Evolutionary conservation across 108 stramenopile species (phyloP), one percentile per base, ranked within the genome.

Genomic region (Skeletonema menzelii): DNA sequence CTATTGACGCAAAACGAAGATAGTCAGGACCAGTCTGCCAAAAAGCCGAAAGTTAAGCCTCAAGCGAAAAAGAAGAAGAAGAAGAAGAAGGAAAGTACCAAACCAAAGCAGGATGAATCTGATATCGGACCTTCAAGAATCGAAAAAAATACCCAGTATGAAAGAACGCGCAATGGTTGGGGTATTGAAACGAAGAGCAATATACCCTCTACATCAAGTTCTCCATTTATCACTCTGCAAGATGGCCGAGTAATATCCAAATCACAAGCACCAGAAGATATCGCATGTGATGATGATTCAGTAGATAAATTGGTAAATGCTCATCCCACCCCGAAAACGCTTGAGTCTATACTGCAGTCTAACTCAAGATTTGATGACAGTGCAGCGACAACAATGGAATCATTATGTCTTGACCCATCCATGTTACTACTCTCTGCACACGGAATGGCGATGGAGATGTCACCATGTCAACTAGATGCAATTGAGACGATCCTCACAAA

Each of bases 391-490:
- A 53, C 79, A 42, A 86, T 91, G 86, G 82, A 87, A 32, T 84
- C 91, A 10, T 67, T 91, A 8, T 91, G 91, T 67, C 70, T 91
- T n/a, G 88, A 91, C 62, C 81, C 82, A 42, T 75, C 79, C 8
- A 88, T 88, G 85, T 77, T 91, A 31, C 56, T 89, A 37, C 77
- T 86, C 13, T 85, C 84, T 24, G 63, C 87, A 14, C 88, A 91
- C 70, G 82, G 79, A 10, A 89, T 91, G 88, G 88, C 91, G 11
- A 66, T 89, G 71, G 73, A 86, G 56, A 65, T 91, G 55, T 91
- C 91, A 34, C 91, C 91, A 1, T 82, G 87, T 55, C 88, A 91
- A 57, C 49, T 91, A 27, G 91, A 91, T 68, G 79, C 84, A 32
- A 70, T 91, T 26, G 67, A 86, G 63, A 37, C 49, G 17, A 85